These are phyloP conservation scores for Malbranchea cinnamomea DNA, from an alignment of 2,329 filamentous ascomycete genomes.

Conservation along the genomic window DNA sequence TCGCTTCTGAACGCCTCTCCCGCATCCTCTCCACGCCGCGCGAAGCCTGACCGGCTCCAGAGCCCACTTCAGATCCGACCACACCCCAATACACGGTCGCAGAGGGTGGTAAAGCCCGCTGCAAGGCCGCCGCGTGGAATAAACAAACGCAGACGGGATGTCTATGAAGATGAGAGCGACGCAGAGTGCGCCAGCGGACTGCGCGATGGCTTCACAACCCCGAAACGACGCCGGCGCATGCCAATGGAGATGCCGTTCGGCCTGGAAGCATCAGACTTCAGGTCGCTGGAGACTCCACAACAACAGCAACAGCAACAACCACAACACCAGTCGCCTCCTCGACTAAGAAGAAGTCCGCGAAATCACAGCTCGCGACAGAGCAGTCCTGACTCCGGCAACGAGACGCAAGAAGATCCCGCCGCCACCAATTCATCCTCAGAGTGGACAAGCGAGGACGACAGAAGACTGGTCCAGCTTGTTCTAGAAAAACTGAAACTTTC, in stretches of 20 bases:
- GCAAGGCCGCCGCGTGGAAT: slow-evolving; percentile 8
- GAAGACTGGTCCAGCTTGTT: slow-evolving; percentile 27
- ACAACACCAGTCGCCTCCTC: too few relatives aligned
- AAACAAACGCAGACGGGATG: slow-evolving; percentile 13
- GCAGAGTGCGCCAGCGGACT: slow-evolving; percentile 7
- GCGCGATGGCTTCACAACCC: slow-evolving; percentile 23
- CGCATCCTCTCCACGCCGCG: slow-evolving; percentile 20
- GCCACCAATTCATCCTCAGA: slow-evolving; percentile 9
- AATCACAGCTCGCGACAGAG: too few relatives aligned
- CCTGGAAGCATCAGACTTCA: slow-evolving; percentile 29
- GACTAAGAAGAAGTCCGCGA: too few relatives aligned
- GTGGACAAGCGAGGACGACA: slow-evolving; percentile 29
- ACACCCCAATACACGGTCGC: slow-evolving; percentile 16
- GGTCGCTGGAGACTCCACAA: slow-evolving; percentile 19
- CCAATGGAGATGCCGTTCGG: slow-evolving; percentile 32
- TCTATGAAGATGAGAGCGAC: slow-evolving; percentile 23
- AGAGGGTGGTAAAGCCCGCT: slow-evolving; percentile 16
- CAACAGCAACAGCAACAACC: slow-evolving; percentile 9
- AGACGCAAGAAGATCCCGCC: background rate
- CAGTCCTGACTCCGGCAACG: too few relatives aligned
- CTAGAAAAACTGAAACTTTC: slow-evolving; percentile 31
- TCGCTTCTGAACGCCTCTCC: slow-evolving; percentile 28
- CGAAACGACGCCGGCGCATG: slow-evolving; percentile 28
- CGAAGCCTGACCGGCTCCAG: slow-evolving; percentile 24
- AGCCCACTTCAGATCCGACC: slow-evolving; percentile 23